phyloP scores from a whole-genome alignment of 139 green algal species.

The Axilococcus clingmanii region DNA sequence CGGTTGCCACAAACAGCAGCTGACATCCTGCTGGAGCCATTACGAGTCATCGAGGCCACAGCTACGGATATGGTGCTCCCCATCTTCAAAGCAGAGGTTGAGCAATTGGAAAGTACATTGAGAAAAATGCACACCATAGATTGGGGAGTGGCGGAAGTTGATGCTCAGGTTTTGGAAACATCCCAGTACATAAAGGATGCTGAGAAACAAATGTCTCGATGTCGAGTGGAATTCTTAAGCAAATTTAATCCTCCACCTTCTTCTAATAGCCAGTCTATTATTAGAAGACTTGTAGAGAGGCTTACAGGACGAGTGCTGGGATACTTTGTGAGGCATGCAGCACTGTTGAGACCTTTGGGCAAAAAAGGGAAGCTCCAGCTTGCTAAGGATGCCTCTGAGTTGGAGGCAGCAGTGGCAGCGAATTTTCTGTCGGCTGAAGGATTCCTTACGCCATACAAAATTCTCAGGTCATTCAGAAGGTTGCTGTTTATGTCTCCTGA shows the following conservation, averaged over 20 bases:
- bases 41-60: slow-evolving; percentile 32
- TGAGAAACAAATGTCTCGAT: slow-evolving; percentile 35
- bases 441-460: slow-evolving; percentile 46
- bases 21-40: slow-evolving; percentile 33
- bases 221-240: slow-evolving; percentile 42
- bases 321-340: slow-evolving; percentile 82
- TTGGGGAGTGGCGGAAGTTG: slow-evolving; percentile 10
- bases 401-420: slow-evolving; percentile 65
- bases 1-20: slow-evolving; percentile 36
- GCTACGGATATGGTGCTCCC: slow-evolving; percentile 51
- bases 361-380: slow-evolving; percentile 56
- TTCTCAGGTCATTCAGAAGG: slow-evolving; percentile 57
- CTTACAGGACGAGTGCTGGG: slow-evolving; percentile 71
- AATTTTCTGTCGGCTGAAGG: slow-evolving; percentile 61
- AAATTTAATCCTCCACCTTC: slow-evolving; percentile 32
- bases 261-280: slow-evolving; percentile 26
- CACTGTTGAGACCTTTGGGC: slow-evolving; percentile 65
- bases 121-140: slow-evolving; percentile 43
- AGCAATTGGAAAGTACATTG: slow-evolving; percentile 37
- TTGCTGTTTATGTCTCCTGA: slow-evolving; percentile 40
- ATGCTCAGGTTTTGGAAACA: slow-evolving; percentile 26
- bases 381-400: slow-evolving; percentile 76
- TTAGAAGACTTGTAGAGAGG: slow-evolving; percentile 48
- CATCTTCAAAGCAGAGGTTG: slow-evolving; percentile 59
- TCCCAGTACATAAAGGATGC: slow-evolving; percentile 62